Evolutionary conservation across 148 eudicot species (phyloP), one percentile per base, ranked within the genome.

Genomic region (Silene conica): DNA sequence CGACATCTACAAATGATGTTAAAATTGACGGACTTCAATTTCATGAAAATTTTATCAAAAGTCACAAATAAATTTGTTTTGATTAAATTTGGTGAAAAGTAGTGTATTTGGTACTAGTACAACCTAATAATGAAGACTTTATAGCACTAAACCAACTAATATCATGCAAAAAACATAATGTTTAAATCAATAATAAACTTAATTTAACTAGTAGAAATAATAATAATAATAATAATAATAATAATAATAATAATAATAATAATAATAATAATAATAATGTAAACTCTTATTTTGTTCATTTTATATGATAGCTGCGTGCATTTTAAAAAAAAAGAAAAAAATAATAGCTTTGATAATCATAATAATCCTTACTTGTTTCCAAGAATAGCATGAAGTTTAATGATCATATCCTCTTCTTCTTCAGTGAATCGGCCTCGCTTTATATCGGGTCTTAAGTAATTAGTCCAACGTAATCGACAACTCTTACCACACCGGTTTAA

Each of bases 401-500:
- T 81, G 73, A 89, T 87, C 78, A 80, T 20, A 18, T 80, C 78
- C 25, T 87, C 85, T 71, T 89, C 93, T 14, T 89, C 86, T 25
- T 87, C 77, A 6, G 86, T 56, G 63, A 89, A 85, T 1, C 78
- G 65, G 1, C 93, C 93, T 74, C 93, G 82, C 73, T 86, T 87
- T 52, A 89, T 87, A 70, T 84, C 89, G 0, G 90, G 93, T 70
- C 85, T 70, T 16, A 89, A 77, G 74, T 89, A 89, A 64, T 89
- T 89, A 57, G 77, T 83, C 93, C 93, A 89, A 72, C 93, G 76
- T 6, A 89, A 65, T 23, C 93, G 78, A 31, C 93, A 89, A 78
- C 93, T 89, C 84, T 89, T 89, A 2, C 93, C 90, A 38, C 93
- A 89, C 21, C 93, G 59, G 20, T 87, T 89, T 56, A 89, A 74